Conservation (phyloP, 805 yeast species). For the Cyberlindnera mississippiensis region DNA sequence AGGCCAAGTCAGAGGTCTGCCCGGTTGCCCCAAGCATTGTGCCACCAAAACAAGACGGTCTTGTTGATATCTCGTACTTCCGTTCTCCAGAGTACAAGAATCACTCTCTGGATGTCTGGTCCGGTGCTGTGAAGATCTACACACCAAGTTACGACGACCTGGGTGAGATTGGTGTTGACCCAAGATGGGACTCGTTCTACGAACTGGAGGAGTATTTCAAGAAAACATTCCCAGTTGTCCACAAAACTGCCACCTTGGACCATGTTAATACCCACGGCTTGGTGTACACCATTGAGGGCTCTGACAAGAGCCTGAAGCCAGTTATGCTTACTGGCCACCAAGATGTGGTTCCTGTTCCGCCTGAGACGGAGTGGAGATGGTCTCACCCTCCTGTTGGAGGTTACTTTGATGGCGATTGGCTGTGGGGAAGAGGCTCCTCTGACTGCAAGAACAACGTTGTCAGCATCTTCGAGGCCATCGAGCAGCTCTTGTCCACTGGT, state of each 20-base stretch:
- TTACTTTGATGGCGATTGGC: constrained; percentile 53
- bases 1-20: background rate
- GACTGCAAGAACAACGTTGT: constrained; percentile 73
- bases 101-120: constrained; percentile 12
- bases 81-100: constrained; percentile 13
- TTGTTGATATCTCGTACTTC: constrained; percentile 9
- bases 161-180: constrained; percentile 12
- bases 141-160: constrained; percentile 14
- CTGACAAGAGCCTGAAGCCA: constrained; percentile 51
- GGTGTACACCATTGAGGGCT: constrained; percentile 37
- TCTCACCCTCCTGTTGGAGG: constrained; percentile 63
- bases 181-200: constrained; percentile 16
- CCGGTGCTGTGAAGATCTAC: constrained; percentile 13
- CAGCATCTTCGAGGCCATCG: constrained; percentile 65
- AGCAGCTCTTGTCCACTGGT: constrained; percentile 44
- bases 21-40: background rate
- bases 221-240: constrained; percentile 13
- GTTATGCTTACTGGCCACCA: constrained; percentile 73
- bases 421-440: constrained; percentile 76
- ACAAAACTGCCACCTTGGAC: constrained; percentile 5
- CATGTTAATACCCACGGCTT: constrained; percentile 16
- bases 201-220: constrained; percentile 9
- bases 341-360: constrained; percentile 78
- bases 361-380: constrained; percentile 59
- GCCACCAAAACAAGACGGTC: background rate